These are phyloP conservation scores for Penicillium salamii DNA, from an alignment of 495 filamentous ascomycete species.

Conservation along the genomic window DNA sequence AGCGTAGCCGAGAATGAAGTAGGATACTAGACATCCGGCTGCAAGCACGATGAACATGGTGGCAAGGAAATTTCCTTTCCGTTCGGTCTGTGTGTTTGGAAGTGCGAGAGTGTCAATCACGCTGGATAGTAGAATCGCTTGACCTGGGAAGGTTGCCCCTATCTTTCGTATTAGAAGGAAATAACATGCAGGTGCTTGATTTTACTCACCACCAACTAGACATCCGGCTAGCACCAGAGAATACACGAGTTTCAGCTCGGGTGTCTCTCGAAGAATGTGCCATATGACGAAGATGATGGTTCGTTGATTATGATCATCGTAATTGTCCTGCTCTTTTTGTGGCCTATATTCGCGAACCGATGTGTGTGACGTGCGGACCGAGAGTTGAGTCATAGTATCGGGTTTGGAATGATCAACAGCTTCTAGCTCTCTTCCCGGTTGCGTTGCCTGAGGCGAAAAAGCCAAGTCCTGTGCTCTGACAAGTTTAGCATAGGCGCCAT, in stretches of 20 bases:
- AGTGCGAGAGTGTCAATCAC: constrained; percentile 31
- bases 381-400: too few relatives aligned
- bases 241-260: too few relatives aligned
- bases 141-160: constrained; percentile 20
- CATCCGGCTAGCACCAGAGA: too few relatives aligned
- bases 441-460: not conserved
- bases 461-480: constrained; percentile 66
- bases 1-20: constrained; percentile 52
- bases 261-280: too few relatives aligned
- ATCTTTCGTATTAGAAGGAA: too few relatives aligned
- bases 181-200: too few relatives aligned
- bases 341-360: too few relatives aligned
- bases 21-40: constrained; percentile 45
- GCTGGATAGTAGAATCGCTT: constrained; percentile 23
- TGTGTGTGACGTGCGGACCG: too few relatives aligned
- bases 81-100: constrained; percentile 10
- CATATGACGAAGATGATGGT: too few relatives aligned
- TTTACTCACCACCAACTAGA: too few relatives aligned
- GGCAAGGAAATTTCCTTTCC: constrained; percentile 51
- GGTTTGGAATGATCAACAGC: constrained; percentile 1
- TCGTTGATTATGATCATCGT: too few relatives aligned
- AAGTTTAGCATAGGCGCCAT: constrained; percentile 61
- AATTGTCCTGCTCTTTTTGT: too few relatives aligned
- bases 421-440: not conserved
- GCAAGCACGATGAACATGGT: constrained; percentile 61